phyloP scores from a whole-genome alignment of 2,329 filamentous ascomycete genomes.

The Didymella pomorum region DNA sequence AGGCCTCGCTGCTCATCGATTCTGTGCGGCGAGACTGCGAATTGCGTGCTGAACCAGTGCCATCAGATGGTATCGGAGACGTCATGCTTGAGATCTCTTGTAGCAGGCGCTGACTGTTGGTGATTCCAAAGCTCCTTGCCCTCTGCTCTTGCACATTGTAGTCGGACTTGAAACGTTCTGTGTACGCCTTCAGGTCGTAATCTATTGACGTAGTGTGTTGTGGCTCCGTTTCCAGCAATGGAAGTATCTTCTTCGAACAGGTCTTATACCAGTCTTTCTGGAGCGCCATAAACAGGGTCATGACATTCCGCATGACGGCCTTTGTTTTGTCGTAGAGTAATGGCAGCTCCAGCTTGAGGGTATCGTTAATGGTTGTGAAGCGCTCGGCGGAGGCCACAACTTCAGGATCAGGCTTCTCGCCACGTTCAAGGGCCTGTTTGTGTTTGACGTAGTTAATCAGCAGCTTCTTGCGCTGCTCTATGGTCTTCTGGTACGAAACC shows the following conservation, averaged over 20 bases:
- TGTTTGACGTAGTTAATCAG: conserved; percentile 86
- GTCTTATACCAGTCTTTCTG: conserved; percentile 84
- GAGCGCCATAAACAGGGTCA: conserved; percentile 83
- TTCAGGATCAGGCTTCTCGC: conserved; percentile 88
- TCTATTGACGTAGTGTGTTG: conserved; percentile 59
- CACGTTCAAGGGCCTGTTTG: conserved; percentile 76
- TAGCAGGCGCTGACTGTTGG: conserved; percentile 66
- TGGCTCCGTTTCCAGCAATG: conserved; percentile 68
- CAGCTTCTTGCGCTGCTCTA: conserved; percentile 95
- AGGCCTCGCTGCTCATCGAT: conserved; percentile 51
- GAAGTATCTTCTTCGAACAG: conserved; percentile 83
- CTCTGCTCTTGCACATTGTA: conserved; percentile 75
- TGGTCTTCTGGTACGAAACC: conserved; percentile 83
- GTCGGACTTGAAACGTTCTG: conserved; percentile 79
- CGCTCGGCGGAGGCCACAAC: conserved; percentile 84
- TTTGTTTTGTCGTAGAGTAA: conserved; percentile 83
- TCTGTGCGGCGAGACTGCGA: conserved; percentile 56
- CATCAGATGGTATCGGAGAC: conserved; percentile 59
- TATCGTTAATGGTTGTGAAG: conserved; percentile 90
- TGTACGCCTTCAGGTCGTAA: conserved; percentile 75
- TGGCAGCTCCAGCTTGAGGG: conserved; percentile 90
- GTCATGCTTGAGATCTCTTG: conserved; percentile 67
- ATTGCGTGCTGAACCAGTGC: conserved; percentile 51
- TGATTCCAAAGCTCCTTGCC: conserved; percentile 76
- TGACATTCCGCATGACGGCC: conserved; percentile 81